Conservation (phyloP, 2,329 filamentous ascomycete species). For the Epichloe sibirici region DNA sequence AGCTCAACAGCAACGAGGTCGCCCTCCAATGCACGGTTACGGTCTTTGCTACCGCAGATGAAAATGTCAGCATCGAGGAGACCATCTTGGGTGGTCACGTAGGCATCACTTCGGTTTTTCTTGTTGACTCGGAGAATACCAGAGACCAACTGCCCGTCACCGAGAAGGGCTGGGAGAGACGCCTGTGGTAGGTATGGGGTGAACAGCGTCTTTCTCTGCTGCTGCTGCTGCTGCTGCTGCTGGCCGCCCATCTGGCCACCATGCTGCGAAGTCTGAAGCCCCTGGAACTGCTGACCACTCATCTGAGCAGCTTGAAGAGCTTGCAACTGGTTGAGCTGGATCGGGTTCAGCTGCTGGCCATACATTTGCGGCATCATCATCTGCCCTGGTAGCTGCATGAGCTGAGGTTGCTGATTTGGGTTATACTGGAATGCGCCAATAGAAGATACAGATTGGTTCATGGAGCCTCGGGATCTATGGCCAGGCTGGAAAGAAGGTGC, state of each 20-base stretch:
- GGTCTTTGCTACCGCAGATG: constrained; percentile 97
- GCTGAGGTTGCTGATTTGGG: constrained; percentile 62
- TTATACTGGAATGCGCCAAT: constrained; percentile 80
- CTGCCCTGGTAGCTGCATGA: constrained; percentile 76
- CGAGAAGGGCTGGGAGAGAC: constrained; percentile 77
- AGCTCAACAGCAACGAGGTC: constrained; percentile 93
- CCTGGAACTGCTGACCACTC: constrained; percentile 61
- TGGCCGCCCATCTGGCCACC: constrained; percentile 52
- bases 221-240: constrained; percentile 55
- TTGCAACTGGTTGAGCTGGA: constrained; percentile 84
- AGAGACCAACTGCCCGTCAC: constrained; percentile 86
- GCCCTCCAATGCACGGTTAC: constrained; percentile 91
- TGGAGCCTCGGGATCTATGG: constrained; percentile 73
- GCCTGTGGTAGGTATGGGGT: constrained; percentile 95
- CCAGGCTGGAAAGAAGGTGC: constrained; percentile 77
- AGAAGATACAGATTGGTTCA: constrained; percentile 74
- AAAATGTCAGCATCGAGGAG: constrained; percentile 94
- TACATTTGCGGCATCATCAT: constrained; percentile 82
- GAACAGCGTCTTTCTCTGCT: constrained; percentile 96
- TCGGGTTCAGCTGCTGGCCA: constrained; percentile 73
- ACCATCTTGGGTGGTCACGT: constrained; percentile 83
- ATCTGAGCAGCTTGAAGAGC: constrained; percentile 83
- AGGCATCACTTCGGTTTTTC: constrained; percentile 97
- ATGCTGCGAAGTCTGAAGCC: constrained; percentile 59
- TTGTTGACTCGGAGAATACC: constrained; percentile 98